Conservation (phyloP, 805 yeast genomes). For the Ogataea chonburiensis region DNA sequence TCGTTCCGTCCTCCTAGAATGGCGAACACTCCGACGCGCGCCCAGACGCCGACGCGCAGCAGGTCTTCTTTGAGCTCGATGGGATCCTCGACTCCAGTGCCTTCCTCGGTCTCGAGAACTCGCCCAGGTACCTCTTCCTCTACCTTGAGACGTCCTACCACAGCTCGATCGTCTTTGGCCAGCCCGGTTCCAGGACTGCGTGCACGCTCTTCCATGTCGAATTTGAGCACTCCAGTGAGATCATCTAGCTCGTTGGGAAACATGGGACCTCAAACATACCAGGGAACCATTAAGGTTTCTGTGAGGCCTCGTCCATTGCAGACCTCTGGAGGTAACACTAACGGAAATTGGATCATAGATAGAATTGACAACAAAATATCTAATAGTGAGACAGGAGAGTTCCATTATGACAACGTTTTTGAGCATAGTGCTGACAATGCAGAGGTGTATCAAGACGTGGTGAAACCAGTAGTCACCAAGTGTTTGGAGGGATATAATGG, state of each 20-base stretch:
- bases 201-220: conserved; percentile 24
- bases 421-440: conserved; percentile 51
- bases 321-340: conserved; percentile 9
- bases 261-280: conserved; percentile 36
- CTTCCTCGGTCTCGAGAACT: conserved; percentile 18
- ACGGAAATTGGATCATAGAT: conserved; percentile 46
- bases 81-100: conserved; percentile 15
- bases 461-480: conserved; percentile 50
- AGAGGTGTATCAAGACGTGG: conserved; percentile 60
- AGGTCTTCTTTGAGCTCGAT: conserved; percentile 15
- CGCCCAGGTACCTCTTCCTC: conserved; percentile 24
- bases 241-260: conserved; percentile 24
- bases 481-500: conserved; percentile 78
- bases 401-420: conserved; percentile 78
- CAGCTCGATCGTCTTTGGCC: conserved; percentile 15
- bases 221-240: conserved; percentile 22
- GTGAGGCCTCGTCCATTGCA: conserved; percentile 71
- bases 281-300: conserved; percentile 74
- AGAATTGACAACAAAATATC: conserved; percentile 39
- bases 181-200: conserved; percentile 15
- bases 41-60: conserved; percentile 17
- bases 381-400: conserved; percentile 60
- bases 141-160: conserved; percentile 18
- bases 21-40: conserved; percentile 16
- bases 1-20: conserved; percentile 15